A percentile compares a stretch with the other conserved stretches of the same genome.
Evolutionary conservation across 495 filamentous ascomycete species (phyloP).

Genomic region (Aspergillus funiculosus): DNA sequence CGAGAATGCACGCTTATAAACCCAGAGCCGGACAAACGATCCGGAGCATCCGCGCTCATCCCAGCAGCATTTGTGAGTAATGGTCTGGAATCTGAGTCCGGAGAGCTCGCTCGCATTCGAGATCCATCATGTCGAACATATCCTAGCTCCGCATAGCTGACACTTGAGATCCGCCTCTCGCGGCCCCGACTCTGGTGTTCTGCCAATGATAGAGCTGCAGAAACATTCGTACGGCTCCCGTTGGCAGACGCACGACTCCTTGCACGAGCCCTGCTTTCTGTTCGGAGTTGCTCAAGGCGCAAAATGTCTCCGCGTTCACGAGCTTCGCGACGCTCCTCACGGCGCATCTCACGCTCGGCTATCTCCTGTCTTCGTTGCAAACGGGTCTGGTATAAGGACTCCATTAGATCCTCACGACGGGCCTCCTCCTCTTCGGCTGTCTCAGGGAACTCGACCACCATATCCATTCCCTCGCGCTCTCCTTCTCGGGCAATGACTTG

Average conservation of each 20-base stretch:
- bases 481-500: constrained; percentile 86
- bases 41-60: constrained; percentile 34
- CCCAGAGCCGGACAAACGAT: constrained; percentile 24
- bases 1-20: constrained; percentile 28
- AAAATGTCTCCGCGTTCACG: constrained; percentile 60
- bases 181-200: constrained; percentile 64
- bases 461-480: constrained; percentile 85
- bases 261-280: constrained; percentile 31
- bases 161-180: constrained; percentile 71
- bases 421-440: constrained; percentile 67
- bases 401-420: constrained; percentile 88
- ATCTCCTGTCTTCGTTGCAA: constrained; percentile 68
- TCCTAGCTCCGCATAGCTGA: constrained; percentile 81
- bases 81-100: constrained; percentile 68
- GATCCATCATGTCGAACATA: constrained; percentile 86
- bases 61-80: constrained; percentile 65
- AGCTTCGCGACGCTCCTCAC: constrained; percentile 60
- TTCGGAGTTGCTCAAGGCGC: constrained; percentile 55
- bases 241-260: constrained; percentile 27
- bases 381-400: constrained; percentile 83
- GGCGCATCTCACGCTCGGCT: constrained; percentile 68
- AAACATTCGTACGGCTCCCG: constrained; percentile 26
- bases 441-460: constrained; percentile 81
- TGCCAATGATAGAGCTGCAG: constrained; percentile 40
- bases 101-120: constrained; percentile 72